Base-by-base conservation (phyloP, 768 basidiomycete species). In the Tylopilus sp. region DNA sequence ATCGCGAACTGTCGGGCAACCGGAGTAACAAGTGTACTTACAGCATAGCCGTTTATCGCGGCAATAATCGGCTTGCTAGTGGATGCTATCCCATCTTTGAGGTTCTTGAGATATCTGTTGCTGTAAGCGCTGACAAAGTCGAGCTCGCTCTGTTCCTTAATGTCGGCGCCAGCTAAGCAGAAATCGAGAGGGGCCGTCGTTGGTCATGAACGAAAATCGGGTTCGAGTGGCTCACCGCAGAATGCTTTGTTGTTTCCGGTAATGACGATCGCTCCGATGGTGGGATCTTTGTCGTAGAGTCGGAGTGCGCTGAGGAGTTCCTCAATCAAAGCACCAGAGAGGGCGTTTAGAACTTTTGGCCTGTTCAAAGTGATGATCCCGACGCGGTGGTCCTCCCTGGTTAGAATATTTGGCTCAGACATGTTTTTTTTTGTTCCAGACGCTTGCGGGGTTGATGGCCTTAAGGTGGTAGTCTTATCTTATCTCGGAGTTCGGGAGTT, bases 101-200 rank as follows among this genome's bases (percentile, higher is more conserved):
- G 65, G 34, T 72, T 71, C 52, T 56, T 57, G 43, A 82, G 72
- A 58, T 80, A 81, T 57, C 78, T 74, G 16, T 55, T 55, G 40
- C 64, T 72, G 67, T 80, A 80, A 16, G 74, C 77, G 29, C 72
- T 63, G 30, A 78, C 68, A 52, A 80, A 77, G 74, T 75, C 92
- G 89, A 74, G 65, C 25, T 92, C 89, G 70, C 89, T 93, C 90
- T 98, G 97, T 71, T 98, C 95, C 72, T 95, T 98, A 73, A 98
- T 98, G 71, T 98, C 96, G 13, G 96, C 96, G 3, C 96, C 93
- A 58, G 94, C 93, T 59, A 28, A 11, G 21, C 8, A 13, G 26
- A 9, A 26, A 37, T 31, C 12, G 28, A 11, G 22, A 1, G 12
- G 13, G 30, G 7, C 7, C 30, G 7, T 31, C 12, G 24, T 24